A percentile compares a stretch with the other conserved stretches of the same genome.
These are phyloP conservation scores for Penicillium egyptiacum DNA, from an alignment of 495 filamentous ascomycete species.

Conservation along the genomic window DNA sequence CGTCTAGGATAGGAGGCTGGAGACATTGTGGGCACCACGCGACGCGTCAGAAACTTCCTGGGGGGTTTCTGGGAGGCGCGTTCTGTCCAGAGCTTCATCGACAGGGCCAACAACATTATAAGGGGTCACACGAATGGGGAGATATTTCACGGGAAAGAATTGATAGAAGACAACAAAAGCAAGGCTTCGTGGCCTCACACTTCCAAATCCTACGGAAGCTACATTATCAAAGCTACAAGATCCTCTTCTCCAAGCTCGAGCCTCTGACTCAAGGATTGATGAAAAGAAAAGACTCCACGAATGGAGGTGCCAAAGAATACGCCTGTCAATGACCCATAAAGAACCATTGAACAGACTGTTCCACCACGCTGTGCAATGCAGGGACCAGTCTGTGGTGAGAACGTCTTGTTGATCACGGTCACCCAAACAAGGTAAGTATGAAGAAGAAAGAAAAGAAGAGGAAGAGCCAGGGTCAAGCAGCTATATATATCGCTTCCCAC, in stretches of 20 bases:
- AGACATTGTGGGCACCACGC: neutral
- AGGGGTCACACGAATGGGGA: too few relatives aligned
- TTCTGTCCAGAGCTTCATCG: too few relatives aligned
- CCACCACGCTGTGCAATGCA: slow-evolving; percentile 78
- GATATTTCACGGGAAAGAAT: too few relatives aligned
- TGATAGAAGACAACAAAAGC: too few relatives aligned
- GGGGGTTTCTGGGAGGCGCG: too few relatives aligned
- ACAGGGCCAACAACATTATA: too few relatives aligned
- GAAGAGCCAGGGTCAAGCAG: slow-evolving; percentile 13
- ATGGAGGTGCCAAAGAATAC: slow-evolving; percentile 69
- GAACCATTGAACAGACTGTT: slow-evolving; percentile 64
- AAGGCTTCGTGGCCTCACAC: too few relatives aligned
- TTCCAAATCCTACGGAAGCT: neutral
- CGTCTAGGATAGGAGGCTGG: neutral
- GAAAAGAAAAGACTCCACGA: slow-evolving; percentile 53
- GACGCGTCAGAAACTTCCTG: too few relatives aligned
- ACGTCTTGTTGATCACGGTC: slow-evolving; percentile 62
- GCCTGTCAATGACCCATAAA: slow-evolving; percentile 64
- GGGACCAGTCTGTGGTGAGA: slow-evolving; percentile 61
- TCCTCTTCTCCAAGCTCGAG: slow-evolving; percentile 55
- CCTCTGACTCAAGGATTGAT: slow-evolving; percentile 49
- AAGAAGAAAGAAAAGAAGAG: slow-evolving; percentile 54
- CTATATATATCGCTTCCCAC: slow-evolving; percentile 26
- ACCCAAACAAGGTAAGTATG: slow-evolving; percentile 75
- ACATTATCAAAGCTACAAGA: neutral